Conservation (phyloP, 1,284 basidiomycete genomes). For the Ceratobasidium theobromae region DNA sequence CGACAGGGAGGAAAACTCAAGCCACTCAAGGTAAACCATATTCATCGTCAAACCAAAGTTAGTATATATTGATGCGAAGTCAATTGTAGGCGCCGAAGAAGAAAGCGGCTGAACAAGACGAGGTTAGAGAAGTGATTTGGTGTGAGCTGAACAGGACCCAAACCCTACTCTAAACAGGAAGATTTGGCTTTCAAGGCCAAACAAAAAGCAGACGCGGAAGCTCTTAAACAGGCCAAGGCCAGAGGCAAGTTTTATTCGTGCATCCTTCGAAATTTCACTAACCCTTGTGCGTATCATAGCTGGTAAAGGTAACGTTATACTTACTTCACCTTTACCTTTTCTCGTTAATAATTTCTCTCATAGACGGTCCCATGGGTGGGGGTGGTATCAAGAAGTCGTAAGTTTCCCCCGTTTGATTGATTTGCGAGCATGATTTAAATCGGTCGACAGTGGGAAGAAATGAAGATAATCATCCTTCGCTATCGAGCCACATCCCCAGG, state of each 20-base stretch:
- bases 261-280: slow-evolving; percentile 20
- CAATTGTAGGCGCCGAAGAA: slow-evolving; percentile 69
- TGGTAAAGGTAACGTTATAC: slow-evolving; percentile 53
- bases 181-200: slow-evolving; percentile 69
- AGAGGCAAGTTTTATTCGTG: slow-evolving; percentile 56
- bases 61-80: not conserved
- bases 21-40: slow-evolving; percentile 60
- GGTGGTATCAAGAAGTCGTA: slow-evolving; percentile 78
- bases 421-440: no score
- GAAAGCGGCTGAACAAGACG: slow-evolving; percentile 61
- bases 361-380: slow-evolving; percentile 63
- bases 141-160: not conserved
- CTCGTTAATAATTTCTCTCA: not conserved
- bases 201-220: slow-evolving; percentile 69
- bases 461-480: no score
- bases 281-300: slow-evolving; percentile 48
- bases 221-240: slow-evolving; percentile 64
- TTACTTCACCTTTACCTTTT: slow-evolving; percentile 25
- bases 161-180: slow-evolving; percentile 48
- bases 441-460: no score
- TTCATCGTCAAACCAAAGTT: no score
- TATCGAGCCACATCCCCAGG: no score
- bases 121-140: not conserved
- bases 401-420: not conserved
- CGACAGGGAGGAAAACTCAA: slow-evolving; percentile 80